phyloP scores from a whole-genome alignment of 1,284 basidiomycete species.

The Singerocomus inundabilis region DNA sequence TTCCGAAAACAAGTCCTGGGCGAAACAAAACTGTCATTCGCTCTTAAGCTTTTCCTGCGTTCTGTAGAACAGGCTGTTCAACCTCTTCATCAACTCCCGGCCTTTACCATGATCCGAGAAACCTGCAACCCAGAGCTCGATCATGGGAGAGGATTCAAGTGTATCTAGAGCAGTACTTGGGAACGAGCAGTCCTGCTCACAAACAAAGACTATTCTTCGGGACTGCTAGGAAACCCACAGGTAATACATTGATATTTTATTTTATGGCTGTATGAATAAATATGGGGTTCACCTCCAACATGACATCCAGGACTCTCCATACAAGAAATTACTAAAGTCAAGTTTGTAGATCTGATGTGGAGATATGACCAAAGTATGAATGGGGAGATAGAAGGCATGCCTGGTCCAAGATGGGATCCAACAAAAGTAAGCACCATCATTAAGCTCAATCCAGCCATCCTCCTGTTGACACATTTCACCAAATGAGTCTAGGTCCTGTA shows the following conservation, averaged over 20 bases:
- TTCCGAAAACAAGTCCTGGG: background rate
- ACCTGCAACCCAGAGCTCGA: background rate
- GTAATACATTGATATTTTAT: no score
- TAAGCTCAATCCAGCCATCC: slow-evolving; percentile 19
- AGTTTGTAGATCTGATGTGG: slow-evolving; percentile 7
- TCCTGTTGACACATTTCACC: slow-evolving; percentile 11
- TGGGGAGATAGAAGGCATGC: slow-evolving; percentile 16
- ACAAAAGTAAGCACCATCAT: slow-evolving; percentile 3
- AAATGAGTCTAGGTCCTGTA: background rate
- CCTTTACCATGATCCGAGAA: background rate
- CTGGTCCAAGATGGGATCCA: slow-evolving; percentile 26
- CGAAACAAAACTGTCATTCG: background rate
- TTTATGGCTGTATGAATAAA: background rate
- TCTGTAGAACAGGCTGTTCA: background rate
- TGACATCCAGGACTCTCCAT: slow-evolving; percentile 20
- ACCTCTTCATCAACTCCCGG: background rate
- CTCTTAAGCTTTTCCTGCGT: background rate
- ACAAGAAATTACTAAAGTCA: slow-evolving; percentile 9
- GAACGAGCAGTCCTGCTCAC: no score
- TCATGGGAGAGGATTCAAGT: no score
- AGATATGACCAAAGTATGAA: slow-evolving; percentile 17
- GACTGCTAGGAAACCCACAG: no score
- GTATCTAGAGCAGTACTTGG: no score
- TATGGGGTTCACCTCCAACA: slow-evolving; percentile 22
- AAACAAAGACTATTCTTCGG: no score